Base-by-base conservation (phyloP, 1,284 basidiomycete species). In the Neonothopanus nambi region DNA sequence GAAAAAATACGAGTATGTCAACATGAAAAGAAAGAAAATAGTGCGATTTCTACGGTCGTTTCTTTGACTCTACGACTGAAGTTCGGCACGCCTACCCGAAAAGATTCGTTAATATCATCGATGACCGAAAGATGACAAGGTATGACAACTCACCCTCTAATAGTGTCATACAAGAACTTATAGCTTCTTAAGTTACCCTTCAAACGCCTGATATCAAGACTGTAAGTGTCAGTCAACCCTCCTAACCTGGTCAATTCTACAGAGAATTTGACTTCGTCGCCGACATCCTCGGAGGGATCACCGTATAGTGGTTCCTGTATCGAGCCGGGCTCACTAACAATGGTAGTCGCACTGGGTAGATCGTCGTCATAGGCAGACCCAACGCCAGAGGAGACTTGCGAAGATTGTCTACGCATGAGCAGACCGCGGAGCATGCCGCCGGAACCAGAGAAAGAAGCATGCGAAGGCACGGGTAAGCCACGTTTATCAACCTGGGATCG, bases 141-240 rank as follows among this genome's bases (percentile, higher is more conserved):
- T n/a, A n/a, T n/a, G n/a, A 24, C 17, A 1, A 87, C 92, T 68
- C 70, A 95, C 92, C 89, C 83, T 78, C 92, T 79, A 64, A 94
- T 75, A 52, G 85, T 88, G 75, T 95, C 91, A 69, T 97, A 96
- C 70, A 97, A 79, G 70, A 91, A 95, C 73, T 95, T 95, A 77
- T 95, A 98, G 70, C 89, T 93, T 75, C 92, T 85, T 62, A 95
- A 76, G 65, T 91, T 89, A n/a, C 95, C 95, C 71, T 95, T 94
- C 66, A 96, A 70, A 58, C 95, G 76, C 61, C 95, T 85, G 68
- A 97, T 89, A 73, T 95, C 94, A 61, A 98, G 76, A 67, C 87
- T 88, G 67, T 89, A 93, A 40, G 92, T 90, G 63, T 91, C 91
- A 61, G 88, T 89, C 65, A 97, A 76, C 57, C 93, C 84, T 69